Evolutionary conservation across 2,329 filamentous ascomycete genomes (phyloP).

Genomic region (Aureobasidium sp.): DNA sequence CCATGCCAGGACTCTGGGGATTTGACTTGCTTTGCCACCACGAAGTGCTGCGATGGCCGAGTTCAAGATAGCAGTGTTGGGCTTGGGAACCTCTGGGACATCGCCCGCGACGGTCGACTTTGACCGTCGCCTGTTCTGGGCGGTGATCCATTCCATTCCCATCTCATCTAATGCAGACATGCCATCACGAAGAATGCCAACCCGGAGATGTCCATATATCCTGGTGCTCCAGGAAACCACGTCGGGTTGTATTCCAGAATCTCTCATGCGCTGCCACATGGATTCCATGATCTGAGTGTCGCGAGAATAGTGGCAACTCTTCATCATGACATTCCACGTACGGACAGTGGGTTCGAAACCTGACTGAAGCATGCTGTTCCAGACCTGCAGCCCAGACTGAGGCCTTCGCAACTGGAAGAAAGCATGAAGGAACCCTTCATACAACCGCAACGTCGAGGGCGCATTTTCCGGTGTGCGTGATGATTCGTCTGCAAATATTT

Average conservation of each 20-base stretch:
- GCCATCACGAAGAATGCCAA: conserved; percentile 47
- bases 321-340: conserved; percentile 67
- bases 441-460: conserved; percentile 21
- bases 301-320: conserved; percentile 55
- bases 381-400: conserved; percentile 43
- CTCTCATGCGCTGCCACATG: conserved; percentile 58
- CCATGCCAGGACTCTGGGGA: conserved; percentile 46
- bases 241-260: conserved; percentile 54
- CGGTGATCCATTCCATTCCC: conserved; percentile 49
- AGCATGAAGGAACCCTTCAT: conserved; percentile 37
- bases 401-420: conserved; percentile 39
- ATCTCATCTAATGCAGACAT: conserved; percentile 59
- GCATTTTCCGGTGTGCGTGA: conserved; percentile 6
- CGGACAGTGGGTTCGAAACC: conserved; percentile 52
- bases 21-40: conserved; percentile 39
- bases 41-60: conserved; percentile 59
- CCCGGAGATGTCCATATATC: conserved; percentile 56
- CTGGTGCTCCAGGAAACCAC: conserved; percentile 60
- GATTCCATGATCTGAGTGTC: conserved; percentile 54
- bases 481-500: conserved; percentile 1
- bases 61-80: conserved; percentile 59
- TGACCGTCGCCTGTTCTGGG: conserved; percentile 12
- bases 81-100: conserved; percentile 41
- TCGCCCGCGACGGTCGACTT: background rate
- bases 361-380: conserved; percentile 48